Percentiles rank a stretch among this genome's conserved stretches.
These are phyloP conservation scores for Plectosphaerella plurivora DNA, from an alignment of 2,329 filamentous ascomycete species.

Conservation along the genomic window DNA sequence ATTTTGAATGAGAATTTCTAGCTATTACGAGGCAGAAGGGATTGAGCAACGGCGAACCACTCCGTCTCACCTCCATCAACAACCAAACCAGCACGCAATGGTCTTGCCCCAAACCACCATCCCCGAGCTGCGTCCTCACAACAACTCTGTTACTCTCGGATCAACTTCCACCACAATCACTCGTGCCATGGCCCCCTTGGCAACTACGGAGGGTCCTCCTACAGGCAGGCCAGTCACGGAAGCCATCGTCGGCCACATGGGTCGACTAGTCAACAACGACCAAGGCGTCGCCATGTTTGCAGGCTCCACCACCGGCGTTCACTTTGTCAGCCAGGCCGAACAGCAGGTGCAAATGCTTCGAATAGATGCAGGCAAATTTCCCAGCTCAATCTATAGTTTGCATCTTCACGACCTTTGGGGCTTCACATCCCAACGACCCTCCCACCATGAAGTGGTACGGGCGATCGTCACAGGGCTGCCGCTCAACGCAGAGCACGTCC, in stretches of 20 bases:
- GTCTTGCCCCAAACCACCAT: neutral
- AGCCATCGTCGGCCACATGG: conserved; percentile 19
- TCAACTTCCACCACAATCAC: neutral
- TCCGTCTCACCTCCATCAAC: neutral
- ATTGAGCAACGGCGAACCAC: neutral
- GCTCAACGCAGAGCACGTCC: conserved; percentile 6
- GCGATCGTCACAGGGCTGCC: conserved; percentile 11
- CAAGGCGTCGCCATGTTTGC: conserved; percentile 16
- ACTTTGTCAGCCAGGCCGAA: conserved; percentile 20
- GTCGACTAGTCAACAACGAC: conserved; percentile 16
- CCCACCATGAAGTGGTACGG: neutral
- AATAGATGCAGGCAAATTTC: conserved; percentile 13
- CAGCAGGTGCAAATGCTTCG: conserved; percentile 17
- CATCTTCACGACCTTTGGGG: conserved; percentile 16
- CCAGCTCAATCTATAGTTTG: conserved; percentile 16
- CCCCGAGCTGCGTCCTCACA: neutral
- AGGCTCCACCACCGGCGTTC: conserved; percentile 19
- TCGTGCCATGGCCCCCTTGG: neutral
- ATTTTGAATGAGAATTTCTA: neutral
- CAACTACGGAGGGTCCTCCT: neutral
- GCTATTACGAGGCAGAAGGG: conserved; percentile 7
- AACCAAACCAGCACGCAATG: neutral
- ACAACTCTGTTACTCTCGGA: neutral
- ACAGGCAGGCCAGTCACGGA: neutral
- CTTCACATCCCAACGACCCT: neutral